A percentile compares a stretch with the other conserved stretches of the same genome.
These are phyloP conservation scores for Cicer yamashitae DNA, from an alignment of 306 rosid species.

Conservation along the genomic window DNA sequence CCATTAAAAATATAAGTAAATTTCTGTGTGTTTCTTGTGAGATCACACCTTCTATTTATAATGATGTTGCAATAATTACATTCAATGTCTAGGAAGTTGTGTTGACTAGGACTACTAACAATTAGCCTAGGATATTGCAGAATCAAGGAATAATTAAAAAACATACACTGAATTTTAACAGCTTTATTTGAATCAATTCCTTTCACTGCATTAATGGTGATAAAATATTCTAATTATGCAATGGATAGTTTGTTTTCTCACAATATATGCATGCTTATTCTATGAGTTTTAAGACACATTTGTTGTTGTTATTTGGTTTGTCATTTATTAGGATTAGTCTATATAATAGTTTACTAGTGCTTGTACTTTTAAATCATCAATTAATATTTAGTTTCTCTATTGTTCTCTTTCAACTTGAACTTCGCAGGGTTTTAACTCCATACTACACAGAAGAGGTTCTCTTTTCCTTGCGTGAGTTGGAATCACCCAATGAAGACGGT, in stretches of 20 bases:
- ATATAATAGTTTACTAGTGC: not conserved
- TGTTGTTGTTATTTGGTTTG: not conserved
- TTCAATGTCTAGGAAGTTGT: no score
- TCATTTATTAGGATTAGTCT: not conserved
- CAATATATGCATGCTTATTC: not conserved
- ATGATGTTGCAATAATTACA: no score
- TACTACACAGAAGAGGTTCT: slow-evolving; percentile 96
- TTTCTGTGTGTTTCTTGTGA: no score
- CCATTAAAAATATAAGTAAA: no score
- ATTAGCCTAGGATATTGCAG: no score
- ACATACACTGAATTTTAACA: no score
- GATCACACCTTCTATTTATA: no score
- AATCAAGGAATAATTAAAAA: no score
- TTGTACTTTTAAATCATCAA: not conserved
- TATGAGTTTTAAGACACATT: not conserved
- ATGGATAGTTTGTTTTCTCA: slow-evolving; percentile 9
- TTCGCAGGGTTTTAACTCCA: slow-evolving; percentile 87
- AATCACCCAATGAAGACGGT: slow-evolving; percentile 86
- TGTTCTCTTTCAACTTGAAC: slow-evolving; percentile 23
- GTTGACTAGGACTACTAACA: no score
- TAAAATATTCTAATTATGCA: not conserved
- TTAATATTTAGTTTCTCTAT: slow-evolving; percentile 3
- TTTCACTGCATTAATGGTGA: slow-evolving; percentile 12
- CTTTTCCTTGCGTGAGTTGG: slow-evolving; percentile 77
- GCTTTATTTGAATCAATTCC: not conserved